phyloP scores from a whole-genome alignment of 352 stramenopile species.

The Plasmopara muralis region DNA sequence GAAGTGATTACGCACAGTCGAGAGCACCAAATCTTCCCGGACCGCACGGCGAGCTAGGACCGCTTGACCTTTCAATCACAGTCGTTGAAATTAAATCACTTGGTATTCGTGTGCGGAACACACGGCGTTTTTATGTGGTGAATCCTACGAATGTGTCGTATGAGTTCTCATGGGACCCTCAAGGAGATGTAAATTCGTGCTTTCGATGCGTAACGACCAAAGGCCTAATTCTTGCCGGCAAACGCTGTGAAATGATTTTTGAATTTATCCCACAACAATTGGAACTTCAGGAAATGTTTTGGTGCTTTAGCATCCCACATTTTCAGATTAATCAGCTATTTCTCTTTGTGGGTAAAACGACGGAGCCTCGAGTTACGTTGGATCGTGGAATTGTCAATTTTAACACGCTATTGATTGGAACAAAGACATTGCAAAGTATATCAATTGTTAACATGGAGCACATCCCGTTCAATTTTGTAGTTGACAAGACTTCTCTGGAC shows the following conservation, averaged over 20 bases:
- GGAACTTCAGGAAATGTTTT: too few relatives aligned
- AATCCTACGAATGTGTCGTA: too few relatives aligned
- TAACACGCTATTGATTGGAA: slow-evolving; percentile 87
- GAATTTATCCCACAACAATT: too few relatives aligned
- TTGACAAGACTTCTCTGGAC: slow-evolving; percentile 85
- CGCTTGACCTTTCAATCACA: slow-evolving; percentile 80
- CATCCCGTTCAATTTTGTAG: slow-evolving; percentile 92
- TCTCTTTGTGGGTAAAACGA: slow-evolving; percentile 88
- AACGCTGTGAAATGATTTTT: too few relatives aligned
- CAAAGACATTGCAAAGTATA: slow-evolving; percentile 80
- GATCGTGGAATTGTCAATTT: slow-evolving; percentile 90
- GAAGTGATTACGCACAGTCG: slow-evolving; percentile 6
- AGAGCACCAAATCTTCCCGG: slow-evolving; percentile 63
- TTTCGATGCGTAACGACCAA: too few relatives aligned
- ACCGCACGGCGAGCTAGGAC: slow-evolving; percentile 72
- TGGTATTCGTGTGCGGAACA: slow-evolving; percentile 66
- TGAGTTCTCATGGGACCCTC: too few relatives aligned
- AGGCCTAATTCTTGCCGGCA: too few relatives aligned
- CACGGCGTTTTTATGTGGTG: too few relatives aligned
- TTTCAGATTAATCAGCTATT: slow-evolving; percentile 88
- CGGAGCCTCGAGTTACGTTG: slow-evolving; percentile 85
- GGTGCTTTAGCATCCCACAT: too few relatives aligned
- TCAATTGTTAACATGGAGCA: slow-evolving; percentile 89
- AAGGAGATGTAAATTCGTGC: too few relatives aligned
- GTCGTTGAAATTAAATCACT: slow-evolving; percentile 92